Conservation (phyloP, 2,329 filamentous ascomycete species). For the Colletotrichum australisinense region DNA sequence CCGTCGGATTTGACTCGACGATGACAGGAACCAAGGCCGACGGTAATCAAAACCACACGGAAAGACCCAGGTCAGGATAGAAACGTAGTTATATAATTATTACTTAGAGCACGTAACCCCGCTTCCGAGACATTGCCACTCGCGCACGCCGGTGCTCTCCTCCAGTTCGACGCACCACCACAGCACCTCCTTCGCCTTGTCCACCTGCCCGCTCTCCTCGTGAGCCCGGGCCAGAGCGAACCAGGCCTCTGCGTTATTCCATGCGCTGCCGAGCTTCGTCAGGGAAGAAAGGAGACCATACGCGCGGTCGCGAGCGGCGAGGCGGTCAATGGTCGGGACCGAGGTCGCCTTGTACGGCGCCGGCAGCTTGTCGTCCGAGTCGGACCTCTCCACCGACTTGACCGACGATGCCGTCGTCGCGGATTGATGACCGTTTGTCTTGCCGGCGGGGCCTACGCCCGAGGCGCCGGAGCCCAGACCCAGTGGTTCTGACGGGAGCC, state of each 20-base stretch:
- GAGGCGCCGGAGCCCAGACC: constrained; percentile 51
- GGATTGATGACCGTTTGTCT: constrained; percentile 30
- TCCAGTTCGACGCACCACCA: constrained; percentile 99
- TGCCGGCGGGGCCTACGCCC: constrained; percentile 27
- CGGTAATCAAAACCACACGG: no score
- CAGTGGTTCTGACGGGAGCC: constrained; percentile 58
- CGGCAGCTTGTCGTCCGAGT: constrained; percentile 56
- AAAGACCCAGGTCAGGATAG: no score
- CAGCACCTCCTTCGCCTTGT: constrained; percentile 90
- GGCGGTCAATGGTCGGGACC: constrained; percentile 79
- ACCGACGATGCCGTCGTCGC: constrained; percentile 22
- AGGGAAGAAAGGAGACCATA: constrained; percentile 84
- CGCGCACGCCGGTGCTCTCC: constrained; percentile 82
- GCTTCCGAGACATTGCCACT: constrained; percentile 78
- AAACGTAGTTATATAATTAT: background rate
- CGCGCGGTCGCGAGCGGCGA: constrained; percentile 91
- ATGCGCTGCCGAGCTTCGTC: constrained; percentile 86
- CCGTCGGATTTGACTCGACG: no score
- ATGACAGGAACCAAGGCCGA: no score
- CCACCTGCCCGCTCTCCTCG: constrained; percentile 85
- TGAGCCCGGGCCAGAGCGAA: constrained; percentile 87
- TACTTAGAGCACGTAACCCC: constrained; percentile 73
- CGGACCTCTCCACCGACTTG: constrained; percentile 33
- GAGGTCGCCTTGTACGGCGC: constrained; percentile 68
- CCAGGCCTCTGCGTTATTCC: constrained; percentile 96